Evolutionary conservation across 768 basidiomycete species (phyloP), one percentile per base, ranked within the genome.

Genomic region (Cyclocybe cylindracea): DNA sequence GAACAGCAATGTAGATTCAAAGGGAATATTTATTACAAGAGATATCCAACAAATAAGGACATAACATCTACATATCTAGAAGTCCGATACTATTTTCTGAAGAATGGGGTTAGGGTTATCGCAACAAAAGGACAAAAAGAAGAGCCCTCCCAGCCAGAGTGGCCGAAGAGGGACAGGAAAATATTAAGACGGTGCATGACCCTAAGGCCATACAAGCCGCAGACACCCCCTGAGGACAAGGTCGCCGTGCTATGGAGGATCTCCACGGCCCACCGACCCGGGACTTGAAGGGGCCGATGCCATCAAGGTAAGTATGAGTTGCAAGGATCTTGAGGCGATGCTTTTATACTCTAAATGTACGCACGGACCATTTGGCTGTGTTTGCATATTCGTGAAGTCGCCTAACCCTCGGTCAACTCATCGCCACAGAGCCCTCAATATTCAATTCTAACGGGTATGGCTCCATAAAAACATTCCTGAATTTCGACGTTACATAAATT

Each of bases 151-250:
- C 75, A 79, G 78, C 78, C 78, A 79, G 79, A 81, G 79, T 79
- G 83, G 81, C 81, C 78, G 62, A 76, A 78, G 78, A 71, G 74
- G 81, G 80, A 85, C 84, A 68, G 85, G 84, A 77, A 87, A 87
- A 87, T 86, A 86, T 87, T 85, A 60, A 74, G 84, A 86, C 83
- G 79, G 80, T 87, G 84, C 85, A 84, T 85, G 80, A 79, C 77
- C 84, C 83, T 77, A 79, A 82, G 82, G 82, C 69, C 82, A 85
- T 79, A 84, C 82, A 83, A 84, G 69, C 78, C 75, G 65, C 62
- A 63, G 61, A 69, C 66, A 73, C 75, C 75, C 80, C 77, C 80
- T 84, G 79, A 70, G 83, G 82, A 83, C 82, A 84, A 60, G 79
- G 82, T 84, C 82, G 82, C 83, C 82, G 80, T 84, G 82, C 83